phyloP scores from a whole-genome alignment of 2,329 filamentous ascomycete genomes.

The Stagonosporopsis chrysanthemi region DNA sequence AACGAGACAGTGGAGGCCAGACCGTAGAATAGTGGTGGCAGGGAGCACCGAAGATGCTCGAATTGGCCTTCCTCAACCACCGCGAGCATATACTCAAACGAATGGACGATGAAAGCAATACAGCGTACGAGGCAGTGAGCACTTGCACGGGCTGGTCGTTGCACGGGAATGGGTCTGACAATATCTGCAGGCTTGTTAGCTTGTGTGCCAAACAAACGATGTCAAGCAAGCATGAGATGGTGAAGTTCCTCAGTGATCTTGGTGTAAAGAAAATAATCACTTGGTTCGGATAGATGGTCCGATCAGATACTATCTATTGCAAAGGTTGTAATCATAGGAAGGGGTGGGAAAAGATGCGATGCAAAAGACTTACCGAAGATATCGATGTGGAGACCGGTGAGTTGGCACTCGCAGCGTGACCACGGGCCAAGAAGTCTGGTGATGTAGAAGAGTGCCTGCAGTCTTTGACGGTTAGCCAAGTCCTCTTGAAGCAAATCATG shows the following conservation, averaged over 20 bases:
- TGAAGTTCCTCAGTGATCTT: constrained; percentile 70
- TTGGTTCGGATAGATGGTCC: constrained; percentile 20
- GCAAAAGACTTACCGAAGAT: constrained; percentile 3
- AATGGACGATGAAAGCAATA: constrained; percentile 11
- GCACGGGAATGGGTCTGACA: neutral
- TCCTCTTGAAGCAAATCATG: neutral
- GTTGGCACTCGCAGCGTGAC: too few relatives aligned
- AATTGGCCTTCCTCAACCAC: constrained; percentile 4
- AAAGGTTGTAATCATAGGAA: constrained; percentile 70
- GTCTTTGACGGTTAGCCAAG: constrained; percentile 24
- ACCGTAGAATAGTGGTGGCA: neutral
- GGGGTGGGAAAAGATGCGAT: constrained; percentile 12
- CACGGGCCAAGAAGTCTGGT: too few relatives aligned
- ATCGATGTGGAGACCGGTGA: neutral
- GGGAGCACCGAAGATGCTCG: neutral
- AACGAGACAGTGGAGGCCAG: constrained; percentile 2
- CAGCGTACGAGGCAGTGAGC: neutral
- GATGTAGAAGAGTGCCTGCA: neutral
- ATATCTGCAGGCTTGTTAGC: constrained; percentile 36
- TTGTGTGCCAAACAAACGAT: constrained; percentile 7
- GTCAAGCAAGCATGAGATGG: constrained; percentile 23
- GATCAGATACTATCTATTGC: constrained; percentile 73
- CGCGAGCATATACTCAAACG: neutral
- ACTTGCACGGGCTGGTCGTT: neutral
- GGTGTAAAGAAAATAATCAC: constrained; percentile 67